Evolutionary conservation across 202 grass and related monocot genomes (phyloP).

Genomic region (Zizania palustris): DNA sequence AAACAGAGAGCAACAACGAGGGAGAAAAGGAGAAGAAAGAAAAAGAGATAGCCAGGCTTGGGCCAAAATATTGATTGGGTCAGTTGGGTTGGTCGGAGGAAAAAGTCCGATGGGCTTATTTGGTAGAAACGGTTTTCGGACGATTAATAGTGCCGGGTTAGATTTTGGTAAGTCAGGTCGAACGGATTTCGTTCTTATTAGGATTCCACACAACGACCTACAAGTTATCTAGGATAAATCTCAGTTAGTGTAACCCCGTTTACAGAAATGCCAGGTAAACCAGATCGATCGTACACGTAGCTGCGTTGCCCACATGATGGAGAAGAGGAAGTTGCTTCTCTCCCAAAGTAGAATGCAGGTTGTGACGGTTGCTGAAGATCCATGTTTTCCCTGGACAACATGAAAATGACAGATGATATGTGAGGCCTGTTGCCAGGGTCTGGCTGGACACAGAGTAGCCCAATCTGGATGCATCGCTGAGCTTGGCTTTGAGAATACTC

Average conservation of each 20-base stretch:
- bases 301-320: not conserved
- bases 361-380: constrained; percentile 39
- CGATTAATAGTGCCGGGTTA: too few relatives aligned
- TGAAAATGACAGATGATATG: constrained; percentile 54
- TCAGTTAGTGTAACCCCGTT: constrained; percentile 26
- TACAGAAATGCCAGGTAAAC: constrained; percentile 13
- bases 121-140: too few relatives aligned
- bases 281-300: constrained; percentile 3
- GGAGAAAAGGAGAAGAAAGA: too few relatives aligned
- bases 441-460: constrained; percentile 50
- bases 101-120: too few relatives aligned
- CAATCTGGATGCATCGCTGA: constrained; percentile 47
- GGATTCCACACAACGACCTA: too few relatives aligned
- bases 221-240: not conserved
- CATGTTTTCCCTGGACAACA: constrained; percentile 52
- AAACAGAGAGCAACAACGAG: too few relatives aligned
- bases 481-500: constrained; percentile 37
- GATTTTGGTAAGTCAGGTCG: too few relatives aligned
- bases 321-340: constrained; percentile 25
- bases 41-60: too few relatives aligned
- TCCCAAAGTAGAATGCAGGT: constrained; percentile 55
- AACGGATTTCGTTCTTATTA: too few relatives aligned
- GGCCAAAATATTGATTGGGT: too few relatives aligned
- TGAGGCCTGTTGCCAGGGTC: constrained; percentile 47
- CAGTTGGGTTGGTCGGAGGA: too few relatives aligned